Evolutionary conservation across 2,329 filamentous ascomycete species (phyloP), one percentile per base, ranked within the genome.

Genomic region (Coccinonectria pachysandricola): DNA sequence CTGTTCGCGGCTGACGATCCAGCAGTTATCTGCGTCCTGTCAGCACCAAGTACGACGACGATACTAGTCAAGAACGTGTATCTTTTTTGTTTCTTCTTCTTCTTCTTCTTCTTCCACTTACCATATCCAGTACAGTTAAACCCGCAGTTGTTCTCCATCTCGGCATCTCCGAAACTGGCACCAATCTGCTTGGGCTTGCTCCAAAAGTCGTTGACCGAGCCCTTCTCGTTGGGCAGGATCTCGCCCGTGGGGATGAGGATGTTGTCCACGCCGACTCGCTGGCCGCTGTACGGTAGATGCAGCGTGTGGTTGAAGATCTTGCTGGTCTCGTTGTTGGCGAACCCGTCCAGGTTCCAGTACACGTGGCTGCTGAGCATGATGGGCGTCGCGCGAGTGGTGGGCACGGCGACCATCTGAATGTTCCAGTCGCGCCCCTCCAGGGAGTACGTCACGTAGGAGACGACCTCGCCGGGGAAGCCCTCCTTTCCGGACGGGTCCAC

Each of bases 261-360:
- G 34, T 65, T 68, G 52, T 87, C 81, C 7, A 75, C 70, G 13
- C 53, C 79, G 11, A 85, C 61, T 32, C 79, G 68, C 53, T 78
- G 72, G 19, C 77, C 77, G 26, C 73, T 75, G 57, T 82, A 83
- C 4, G 82, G 82, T 49, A 87, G 49, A 50, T 76, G 65, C 23
- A 87, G 64, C 9, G 75, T 79, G 59, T 86, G 78, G 58, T 86
- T 81, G 28, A 82, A 62, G 9, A 69, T 67, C 2, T 59, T 62
- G 31, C 64, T 61, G 3, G 78, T 81, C 49, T 79, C 65, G 31
- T 78, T 72, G 57, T 86, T 84, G 45, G 77, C 66, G 45, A 81
- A 88, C 17, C 76, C 82, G 45, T 87, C 81, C 22, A 88, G 62
- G 51, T 87, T 87, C 82, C 81, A 88, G 64, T 88, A 88, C 6